Conservation (phyloP, 73 alveolate species). For the Paramecium pentaurelia region DNA sequence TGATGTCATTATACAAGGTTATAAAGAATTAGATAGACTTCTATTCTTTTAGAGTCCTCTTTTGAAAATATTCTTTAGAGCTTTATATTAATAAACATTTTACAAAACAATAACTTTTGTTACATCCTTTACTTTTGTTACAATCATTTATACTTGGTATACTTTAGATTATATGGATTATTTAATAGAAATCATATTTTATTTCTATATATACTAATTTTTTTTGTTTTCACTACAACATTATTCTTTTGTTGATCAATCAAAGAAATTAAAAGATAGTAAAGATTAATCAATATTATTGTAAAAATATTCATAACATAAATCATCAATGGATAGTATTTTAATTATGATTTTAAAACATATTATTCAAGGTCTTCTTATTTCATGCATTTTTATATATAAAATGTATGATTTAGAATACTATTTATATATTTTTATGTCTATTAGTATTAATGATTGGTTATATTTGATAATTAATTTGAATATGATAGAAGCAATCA, state of each 20-base stretch:
- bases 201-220: not conserved
- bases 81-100: not conserved
- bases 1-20: not conserved
- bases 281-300: not conserved
- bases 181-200: not conserved
- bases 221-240: not conserved
- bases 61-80: not conserved
- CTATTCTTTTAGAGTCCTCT: not conserved
- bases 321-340: not conserved
- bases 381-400: not conserved
- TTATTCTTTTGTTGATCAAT: not conserved
- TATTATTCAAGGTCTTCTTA: not conserved
- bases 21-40: not conserved
- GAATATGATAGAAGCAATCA: not conserved
- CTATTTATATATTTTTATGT: not conserved
- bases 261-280: not conserved
- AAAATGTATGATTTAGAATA: not conserved
- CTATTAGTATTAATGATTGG: not conserved
- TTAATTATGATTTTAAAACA: not conserved
- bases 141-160: not conserved
- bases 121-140: not conserved
- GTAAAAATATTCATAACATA: not conserved
- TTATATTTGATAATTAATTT: not conserved
- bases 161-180: not conserved
- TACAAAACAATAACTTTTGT: not conserved